Conservation (phyloP, 352 stramenopile genomes). For the Phytophthora parvispora region DNA sequence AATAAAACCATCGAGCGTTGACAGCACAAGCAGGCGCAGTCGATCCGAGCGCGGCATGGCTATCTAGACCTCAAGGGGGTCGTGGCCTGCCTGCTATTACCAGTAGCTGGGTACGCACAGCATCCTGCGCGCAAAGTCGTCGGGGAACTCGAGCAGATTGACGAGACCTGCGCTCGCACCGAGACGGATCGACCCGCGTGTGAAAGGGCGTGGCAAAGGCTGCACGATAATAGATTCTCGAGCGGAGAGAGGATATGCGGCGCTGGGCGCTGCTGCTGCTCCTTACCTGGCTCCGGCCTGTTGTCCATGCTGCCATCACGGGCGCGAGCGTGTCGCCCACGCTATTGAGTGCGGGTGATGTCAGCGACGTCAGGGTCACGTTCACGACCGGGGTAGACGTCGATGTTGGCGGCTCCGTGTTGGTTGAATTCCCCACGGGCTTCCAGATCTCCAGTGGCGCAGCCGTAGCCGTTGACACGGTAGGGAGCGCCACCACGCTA, state of each 20-base stretch:
- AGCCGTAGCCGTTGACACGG: constrained; percentile 11
- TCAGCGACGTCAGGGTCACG: constrained; percentile 30
- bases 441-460: constrained; percentile 36
- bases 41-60: no score
- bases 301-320: constrained; percentile 28
- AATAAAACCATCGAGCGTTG: no score
- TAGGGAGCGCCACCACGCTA: constrained; percentile 38
- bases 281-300: neutral
- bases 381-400: constrained; percentile 41
- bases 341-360: constrained; percentile 32
- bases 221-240: neutral
- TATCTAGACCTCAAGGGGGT: no score
- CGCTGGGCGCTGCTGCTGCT: constrained; percentile 8
- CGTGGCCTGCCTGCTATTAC: no score
- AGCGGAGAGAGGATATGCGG: constrained; percentile 8
- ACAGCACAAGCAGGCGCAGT: no score
- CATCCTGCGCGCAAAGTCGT: no score
- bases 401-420: constrained; percentile 23
- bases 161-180: neutral
- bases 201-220: no score
- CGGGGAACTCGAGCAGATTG: neutral
- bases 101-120: no score
- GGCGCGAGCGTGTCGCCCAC: constrained; percentile 27
- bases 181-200: neutral
- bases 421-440: constrained; percentile 41